These are phyloP conservation scores for Terana coerulea DNA, from an alignment of 768 basidiomycete genomes.

Conservation along the genomic window DNA sequence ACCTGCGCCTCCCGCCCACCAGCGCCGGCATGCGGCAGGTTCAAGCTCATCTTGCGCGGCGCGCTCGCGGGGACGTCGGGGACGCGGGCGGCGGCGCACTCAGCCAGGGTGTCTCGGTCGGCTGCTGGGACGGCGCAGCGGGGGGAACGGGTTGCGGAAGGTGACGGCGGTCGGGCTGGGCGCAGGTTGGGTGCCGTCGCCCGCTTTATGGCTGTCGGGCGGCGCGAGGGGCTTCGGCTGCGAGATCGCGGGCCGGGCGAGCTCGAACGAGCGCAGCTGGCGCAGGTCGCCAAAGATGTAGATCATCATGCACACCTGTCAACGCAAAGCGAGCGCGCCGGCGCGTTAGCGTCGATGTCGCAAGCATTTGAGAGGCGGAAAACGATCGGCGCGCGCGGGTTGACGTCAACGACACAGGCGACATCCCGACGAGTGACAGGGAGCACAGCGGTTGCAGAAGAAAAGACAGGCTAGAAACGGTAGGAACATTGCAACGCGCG, in stretches of 20 bases:
- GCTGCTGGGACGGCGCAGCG: neutral
- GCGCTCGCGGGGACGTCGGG: neutral
- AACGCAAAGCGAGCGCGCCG: neutral
- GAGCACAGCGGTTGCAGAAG: no score
- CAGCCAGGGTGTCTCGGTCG: no score
- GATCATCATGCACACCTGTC: slow-evolving; percentile 60
- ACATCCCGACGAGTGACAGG: no score
- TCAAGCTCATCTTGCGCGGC: neutral
- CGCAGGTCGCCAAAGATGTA: slow-evolving; percentile 79
- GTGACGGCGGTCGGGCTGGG: neutral
- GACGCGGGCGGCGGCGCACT: neutral
- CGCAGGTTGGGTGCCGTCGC: slow-evolving; percentile 1
- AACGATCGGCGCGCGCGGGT: neutral
- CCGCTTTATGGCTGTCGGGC: slow-evolving; percentile 4
- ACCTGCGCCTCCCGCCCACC: no score
- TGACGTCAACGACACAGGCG: neutral
- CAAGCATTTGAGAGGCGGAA: neutral
- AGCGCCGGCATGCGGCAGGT: no score
- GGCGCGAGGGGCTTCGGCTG: slow-evolving; percentile 42
- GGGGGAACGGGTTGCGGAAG: slow-evolving; percentile 8
- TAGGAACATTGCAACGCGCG: no score
- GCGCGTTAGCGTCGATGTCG: neutral
- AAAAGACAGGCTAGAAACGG: no score
- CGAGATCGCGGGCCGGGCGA: slow-evolving; percentile 50
- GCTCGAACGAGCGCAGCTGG: slow-evolving; percentile 75